phyloP scores from a whole-genome alignment of 2,329 filamentous ascomycete species.

The Talaromyces piceae region DNA sequence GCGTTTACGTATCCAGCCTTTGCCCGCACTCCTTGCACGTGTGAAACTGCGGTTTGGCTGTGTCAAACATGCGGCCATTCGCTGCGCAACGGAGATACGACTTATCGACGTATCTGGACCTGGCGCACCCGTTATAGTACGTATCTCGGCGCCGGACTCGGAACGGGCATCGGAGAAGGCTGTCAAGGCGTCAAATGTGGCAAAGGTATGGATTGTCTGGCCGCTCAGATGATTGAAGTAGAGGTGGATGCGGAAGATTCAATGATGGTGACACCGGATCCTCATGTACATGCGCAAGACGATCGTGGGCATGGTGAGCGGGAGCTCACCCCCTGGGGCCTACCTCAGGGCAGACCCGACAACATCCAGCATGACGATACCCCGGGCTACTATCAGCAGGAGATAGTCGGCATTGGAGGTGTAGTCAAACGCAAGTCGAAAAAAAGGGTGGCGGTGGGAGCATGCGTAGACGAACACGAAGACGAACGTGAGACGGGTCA shows the following conservation, averaged over 20 bases:
- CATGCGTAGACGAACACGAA: conserved; percentile 76
- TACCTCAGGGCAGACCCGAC: conserved; percentile 6
- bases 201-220: conserved; percentile 67
- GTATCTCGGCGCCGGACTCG: conserved; percentile 69
- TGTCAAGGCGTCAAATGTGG: conserved; percentile 84
- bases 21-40: conserved; percentile 52
- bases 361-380: conserved; percentile 30
- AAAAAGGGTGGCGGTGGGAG: conserved; percentile 71
- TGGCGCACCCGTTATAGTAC: conserved; percentile 79
- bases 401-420: conserved; percentile 86
- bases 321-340: neutral
- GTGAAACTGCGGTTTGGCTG: conserved; percentile 61
- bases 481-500: conserved; percentile 62
- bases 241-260: conserved; percentile 78
- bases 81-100: conserved; percentile 51
- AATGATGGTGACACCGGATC: conserved; percentile 35
- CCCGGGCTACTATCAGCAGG: conserved; percentile 74
- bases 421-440: conserved; percentile 83
- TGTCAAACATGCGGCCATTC: conserved; percentile 75
- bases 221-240: conserved; percentile 67
- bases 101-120: conserved; percentile 66
- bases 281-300: conserved; percentile 16
- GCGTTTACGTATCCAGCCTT: conserved; percentile 43
- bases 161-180: conserved; percentile 81
- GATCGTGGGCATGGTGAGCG: neutral